Percentiles rank a stretch among this genome's conserved stretches.
These are phyloP conservation scores for Beauveria sp. DNA, from an alignment of 2,329 filamentous ascomycete genomes.

Conservation along the genomic window DNA sequence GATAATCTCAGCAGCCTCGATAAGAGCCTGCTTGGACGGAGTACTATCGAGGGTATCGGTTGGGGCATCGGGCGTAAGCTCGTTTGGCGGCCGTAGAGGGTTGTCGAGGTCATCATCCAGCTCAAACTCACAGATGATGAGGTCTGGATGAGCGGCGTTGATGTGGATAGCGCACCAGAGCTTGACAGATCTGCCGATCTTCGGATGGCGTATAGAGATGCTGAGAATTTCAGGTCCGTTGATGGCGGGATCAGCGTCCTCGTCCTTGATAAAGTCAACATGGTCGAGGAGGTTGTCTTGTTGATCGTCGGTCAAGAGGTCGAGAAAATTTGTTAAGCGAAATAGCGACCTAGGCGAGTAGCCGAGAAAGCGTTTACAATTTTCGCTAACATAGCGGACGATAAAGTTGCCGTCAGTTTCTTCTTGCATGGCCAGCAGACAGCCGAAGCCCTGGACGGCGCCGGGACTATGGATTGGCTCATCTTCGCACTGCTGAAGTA, in stretches of 20 bases:
- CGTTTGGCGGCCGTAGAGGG: constrained; percentile 57
- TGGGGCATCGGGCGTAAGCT: constrained; percentile 53
- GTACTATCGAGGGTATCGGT: constrained; percentile 67
- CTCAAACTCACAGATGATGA: constrained; percentile 85
- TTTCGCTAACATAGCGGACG: constrained; percentile 74
- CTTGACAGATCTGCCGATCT: constrained; percentile 49
- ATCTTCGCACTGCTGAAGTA: constrained; percentile 76
- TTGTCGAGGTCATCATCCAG: constrained; percentile 66
- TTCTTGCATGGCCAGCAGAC: constrained; percentile 67
- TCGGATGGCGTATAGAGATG: constrained; percentile 57
- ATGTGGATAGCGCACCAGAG: constrained; percentile 86
- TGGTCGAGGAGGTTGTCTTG: constrained; percentile 78
- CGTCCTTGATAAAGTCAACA: constrained; percentile 79
- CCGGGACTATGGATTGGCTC: constrained; percentile 86
- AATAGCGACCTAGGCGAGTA: constrained; percentile 74
- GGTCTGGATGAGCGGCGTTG: constrained; percentile 56
- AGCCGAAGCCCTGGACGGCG: constrained; percentile 72
- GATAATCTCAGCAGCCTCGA: constrained; percentile 65
- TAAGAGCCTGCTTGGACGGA: constrained; percentile 65
- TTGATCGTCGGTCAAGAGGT: constrained; percentile 77
- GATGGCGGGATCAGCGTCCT: constrained; percentile 63
- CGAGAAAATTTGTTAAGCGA: constrained; percentile 65
- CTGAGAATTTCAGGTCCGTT: constrained; percentile 86
- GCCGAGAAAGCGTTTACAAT: constrained; percentile 66
- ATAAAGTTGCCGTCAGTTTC: constrained; percentile 58